A percentile compares a stretch with the other conserved stretches of the same genome.
Evolutionary conservation across 2,329 filamentous ascomycete species (phyloP).

Genomic region (Penicillium oxalicum): DNA sequence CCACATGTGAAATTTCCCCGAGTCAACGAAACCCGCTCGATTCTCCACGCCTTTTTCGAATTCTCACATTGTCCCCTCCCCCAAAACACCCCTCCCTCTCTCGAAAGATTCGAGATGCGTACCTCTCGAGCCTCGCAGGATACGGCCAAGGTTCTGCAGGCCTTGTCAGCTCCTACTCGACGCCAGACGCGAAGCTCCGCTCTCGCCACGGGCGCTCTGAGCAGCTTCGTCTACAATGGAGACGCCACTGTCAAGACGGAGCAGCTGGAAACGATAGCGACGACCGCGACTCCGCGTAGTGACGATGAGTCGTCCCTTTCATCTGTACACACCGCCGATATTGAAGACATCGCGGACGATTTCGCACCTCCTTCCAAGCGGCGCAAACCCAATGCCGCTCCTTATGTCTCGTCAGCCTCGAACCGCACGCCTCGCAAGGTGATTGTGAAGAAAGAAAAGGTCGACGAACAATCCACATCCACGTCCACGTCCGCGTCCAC

Average conservation of each 20-base stretch:
- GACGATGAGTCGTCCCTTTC: conserved; percentile 33
- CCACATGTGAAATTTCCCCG: conserved; percentile 18
- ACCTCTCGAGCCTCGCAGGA: conserved; percentile 56
- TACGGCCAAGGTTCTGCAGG: conserved; percentile 51
- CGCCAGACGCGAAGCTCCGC: conserved; percentile 41
- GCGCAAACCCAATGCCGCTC: conserved; percentile 42
- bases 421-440: conserved; percentile 13
- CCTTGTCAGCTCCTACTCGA: conserved; percentile 39
- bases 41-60: not conserved
- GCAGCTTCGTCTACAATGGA: conserved; percentile 24
- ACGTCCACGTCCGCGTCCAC: too few relatives aligned
- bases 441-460: conserved; percentile 17
- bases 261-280: conserved; percentile 26
- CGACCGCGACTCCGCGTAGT: conserved; percentile 16
- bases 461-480: conserved; percentile 5
- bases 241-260: conserved; percentile 11
- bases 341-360: conserved; percentile 48
- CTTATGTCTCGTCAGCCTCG: conserved; percentile 20
- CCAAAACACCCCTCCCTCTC: too few relatives aligned
- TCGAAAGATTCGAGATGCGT: conserved; percentile 40
- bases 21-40: not conserved
- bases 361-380: conserved; percentile 39
- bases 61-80: not conserved
- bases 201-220: conserved; percentile 20
- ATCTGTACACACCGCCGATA: conserved; percentile 43